A percentile compares a stretch with the other conserved stretches of the same genome.
Evolutionary conservation across 2,329 filamentous ascomycete species (phyloP).

Genomic region (Fusarium mangiferae): DNA sequence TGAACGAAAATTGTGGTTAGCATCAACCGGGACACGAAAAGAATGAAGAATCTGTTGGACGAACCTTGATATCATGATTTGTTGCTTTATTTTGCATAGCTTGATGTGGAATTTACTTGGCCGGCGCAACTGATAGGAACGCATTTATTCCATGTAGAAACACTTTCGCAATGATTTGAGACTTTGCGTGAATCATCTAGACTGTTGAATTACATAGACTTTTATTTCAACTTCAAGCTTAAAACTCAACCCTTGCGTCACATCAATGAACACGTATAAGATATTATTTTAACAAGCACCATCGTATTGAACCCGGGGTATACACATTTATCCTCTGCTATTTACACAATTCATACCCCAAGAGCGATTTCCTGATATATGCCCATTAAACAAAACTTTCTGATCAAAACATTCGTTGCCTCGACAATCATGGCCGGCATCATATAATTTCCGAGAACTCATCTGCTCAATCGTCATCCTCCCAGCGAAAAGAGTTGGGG

Average conservation of each 20-base stretch:
- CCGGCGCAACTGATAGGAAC: constrained; percentile 37
- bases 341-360: constrained; percentile 9
- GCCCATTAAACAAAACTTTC: constrained; percentile 17
- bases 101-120: constrained; percentile 36
- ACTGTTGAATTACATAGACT: constrained; percentile 30
- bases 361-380: not conserved
- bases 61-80: constrained; percentile 36
- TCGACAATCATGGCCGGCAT: constrained; percentile 20
- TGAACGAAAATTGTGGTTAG: constrained; percentile 13
- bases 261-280: not conserved
- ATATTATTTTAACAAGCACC: not conserved
- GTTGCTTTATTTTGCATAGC: constrained; percentile 36
- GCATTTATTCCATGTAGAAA: constrained; percentile 36
- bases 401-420: constrained; percentile 15
- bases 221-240: not conserved
- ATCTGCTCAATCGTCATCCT: constrained; percentile 27
- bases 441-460: constrained; percentile 12
- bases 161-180: constrained; percentile 18
- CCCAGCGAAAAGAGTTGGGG: constrained; percentile 4
- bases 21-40: constrained; percentile 24
- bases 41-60: constrained; percentile 27
- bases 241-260: not conserved
- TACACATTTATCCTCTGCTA: constrained; percentile 23
- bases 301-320: constrained; percentile 20
- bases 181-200: constrained; percentile 28